phyloP scores from a whole-genome alignment of 2,329 filamentous ascomycete species.

The Lanzia echinophila region DNA sequence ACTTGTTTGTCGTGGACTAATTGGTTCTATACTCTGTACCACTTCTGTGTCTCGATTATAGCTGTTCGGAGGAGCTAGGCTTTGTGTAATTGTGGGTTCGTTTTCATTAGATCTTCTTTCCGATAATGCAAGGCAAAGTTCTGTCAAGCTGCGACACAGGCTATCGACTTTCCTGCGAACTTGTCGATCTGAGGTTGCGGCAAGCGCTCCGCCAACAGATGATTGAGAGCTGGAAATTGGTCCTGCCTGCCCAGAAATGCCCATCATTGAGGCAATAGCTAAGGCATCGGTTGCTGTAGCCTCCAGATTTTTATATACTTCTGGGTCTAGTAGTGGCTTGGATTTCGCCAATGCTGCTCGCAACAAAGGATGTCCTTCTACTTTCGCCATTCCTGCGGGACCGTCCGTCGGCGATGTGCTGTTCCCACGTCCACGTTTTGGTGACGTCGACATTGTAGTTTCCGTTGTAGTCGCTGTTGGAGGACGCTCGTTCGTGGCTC shows the following conservation, averaged over 20 bases:
- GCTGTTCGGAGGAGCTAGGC: slow-evolving; percentile 15
- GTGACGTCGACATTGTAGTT: slow-evolving; percentile 85
- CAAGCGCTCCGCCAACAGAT: slow-evolving; percentile 35
- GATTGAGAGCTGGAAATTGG: slow-evolving; percentile 54
- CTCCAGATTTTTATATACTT: slow-evolving; percentile 75
- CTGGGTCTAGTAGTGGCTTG: slow-evolving; percentile 59
- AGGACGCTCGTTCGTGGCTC: slow-evolving; percentile 62
- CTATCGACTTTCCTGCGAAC: slow-evolving; percentile 85
- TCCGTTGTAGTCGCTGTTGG: slow-evolving; percentile 85
- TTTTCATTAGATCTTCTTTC: slow-evolving; percentile 40
- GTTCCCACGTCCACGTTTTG: slow-evolving; percentile 60
- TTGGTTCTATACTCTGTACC: slow-evolving; percentile 17
- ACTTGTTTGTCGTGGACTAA: slow-evolving; percentile 15
- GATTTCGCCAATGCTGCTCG: slow-evolving; percentile 76
- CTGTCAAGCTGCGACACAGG: slow-evolving; percentile 86
- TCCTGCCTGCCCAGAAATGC: slow-evolving; percentile 60
- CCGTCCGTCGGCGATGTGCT: slow-evolving; percentile 40
- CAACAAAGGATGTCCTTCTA: slow-evolving; percentile 68
- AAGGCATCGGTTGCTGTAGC: slow-evolving; percentile 76
- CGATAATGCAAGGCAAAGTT: slow-evolving; percentile 79
- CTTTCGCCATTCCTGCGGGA: slow-evolving; percentile 36
- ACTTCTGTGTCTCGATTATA: slow-evolving; percentile 17
- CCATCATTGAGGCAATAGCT: slow-evolving; percentile 70
- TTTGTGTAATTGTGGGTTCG: slow-evolving; percentile 16
- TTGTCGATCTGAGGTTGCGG: slow-evolving; percentile 66